These are phyloP conservation scores for Volvox carteri DNA, from an alignment of 163 green algal species.

Conservation along the genomic window DNA sequence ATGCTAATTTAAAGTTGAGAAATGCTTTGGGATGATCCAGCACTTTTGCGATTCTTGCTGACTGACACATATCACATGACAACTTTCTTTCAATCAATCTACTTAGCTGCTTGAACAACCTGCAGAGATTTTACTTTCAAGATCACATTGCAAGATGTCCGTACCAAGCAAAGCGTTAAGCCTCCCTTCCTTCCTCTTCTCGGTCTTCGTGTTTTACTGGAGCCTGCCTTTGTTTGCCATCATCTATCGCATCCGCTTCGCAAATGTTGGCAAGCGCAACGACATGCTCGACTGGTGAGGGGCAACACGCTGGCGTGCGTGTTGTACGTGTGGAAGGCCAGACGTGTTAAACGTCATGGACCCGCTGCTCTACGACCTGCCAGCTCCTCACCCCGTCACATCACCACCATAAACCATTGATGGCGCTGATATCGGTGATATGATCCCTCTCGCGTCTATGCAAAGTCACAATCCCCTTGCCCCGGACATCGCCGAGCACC, in stretches of 20 bases:
- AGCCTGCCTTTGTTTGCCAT: conserved; percentile 72
- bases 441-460: neutral
- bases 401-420: neutral
- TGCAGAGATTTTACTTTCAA: too few species aligned
- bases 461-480: too few species aligned
- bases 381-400: neutral
- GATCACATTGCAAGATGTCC: neutral
- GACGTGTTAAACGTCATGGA: neutral
- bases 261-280: conserved; percentile 73
- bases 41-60: too few species aligned
- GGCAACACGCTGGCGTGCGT: neutral
- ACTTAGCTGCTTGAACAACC: too few species aligned
- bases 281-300: conserved; percentile 85
- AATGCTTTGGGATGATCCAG: too few species aligned
- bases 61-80: too few species aligned
- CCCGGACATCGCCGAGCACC: neutral
- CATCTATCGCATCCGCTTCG: conserved; percentile 69
- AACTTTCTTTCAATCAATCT: too few species aligned
- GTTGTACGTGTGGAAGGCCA: neutral
- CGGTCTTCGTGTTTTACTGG: conserved; percentile 83
- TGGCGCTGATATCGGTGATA: neutral
- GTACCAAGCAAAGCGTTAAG: conserved; percentile 15
- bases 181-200: conserved; percentile 74
- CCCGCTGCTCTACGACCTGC: neutral
- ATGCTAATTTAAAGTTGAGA: too few species aligned